A percentile compares a stretch with the other conserved stretches of the same genome.
Evolutionary conservation across 306 rosid species (phyloP).

Genomic region (Amphicarpaea edgeworthii): DNA sequence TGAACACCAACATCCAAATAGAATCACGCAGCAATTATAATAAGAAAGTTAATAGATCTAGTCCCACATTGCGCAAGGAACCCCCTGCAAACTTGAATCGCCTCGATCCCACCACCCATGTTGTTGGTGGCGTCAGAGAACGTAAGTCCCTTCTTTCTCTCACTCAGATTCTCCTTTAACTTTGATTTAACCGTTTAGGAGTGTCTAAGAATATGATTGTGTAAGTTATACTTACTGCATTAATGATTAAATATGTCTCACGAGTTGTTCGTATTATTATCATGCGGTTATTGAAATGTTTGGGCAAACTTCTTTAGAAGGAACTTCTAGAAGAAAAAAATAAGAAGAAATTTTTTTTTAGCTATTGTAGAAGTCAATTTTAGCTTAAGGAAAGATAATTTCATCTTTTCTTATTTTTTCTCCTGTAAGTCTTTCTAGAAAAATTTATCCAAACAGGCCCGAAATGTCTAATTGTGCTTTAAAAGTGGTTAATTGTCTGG

Average conservation of each 20-base stretch:
- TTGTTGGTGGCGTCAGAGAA: constrained; percentile 75
- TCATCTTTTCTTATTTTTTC: too few species aligned
- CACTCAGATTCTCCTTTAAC: too few species aligned
- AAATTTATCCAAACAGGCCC: too few species aligned
- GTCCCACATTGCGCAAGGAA: constrained; percentile 46
- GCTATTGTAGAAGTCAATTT: too few species aligned
- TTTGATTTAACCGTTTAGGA: too few species aligned
- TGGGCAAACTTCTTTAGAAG: too few species aligned
- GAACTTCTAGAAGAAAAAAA: too few species aligned
- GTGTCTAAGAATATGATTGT: too few species aligned
- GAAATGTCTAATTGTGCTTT: background rate
- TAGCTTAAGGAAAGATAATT: too few species aligned
- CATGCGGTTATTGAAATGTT: background rate
- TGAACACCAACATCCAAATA: constrained; percentile 27
- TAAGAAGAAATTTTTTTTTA: too few species aligned
- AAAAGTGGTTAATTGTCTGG: background rate
- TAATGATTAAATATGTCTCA: background rate
- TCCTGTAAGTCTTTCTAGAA: too few species aligned
- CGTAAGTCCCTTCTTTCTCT: constrained; percentile 64
- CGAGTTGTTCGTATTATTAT: background rate
- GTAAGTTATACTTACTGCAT: too few species aligned
- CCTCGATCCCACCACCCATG: constrained; percentile 75
- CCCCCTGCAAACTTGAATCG: constrained; percentile 73
- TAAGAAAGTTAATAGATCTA: constrained; percentile 36
- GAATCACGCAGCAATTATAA: background rate